phyloP scores from a whole-genome alignment of 768 basidiomycete species.

The Naganishia kalamii region DNA sequence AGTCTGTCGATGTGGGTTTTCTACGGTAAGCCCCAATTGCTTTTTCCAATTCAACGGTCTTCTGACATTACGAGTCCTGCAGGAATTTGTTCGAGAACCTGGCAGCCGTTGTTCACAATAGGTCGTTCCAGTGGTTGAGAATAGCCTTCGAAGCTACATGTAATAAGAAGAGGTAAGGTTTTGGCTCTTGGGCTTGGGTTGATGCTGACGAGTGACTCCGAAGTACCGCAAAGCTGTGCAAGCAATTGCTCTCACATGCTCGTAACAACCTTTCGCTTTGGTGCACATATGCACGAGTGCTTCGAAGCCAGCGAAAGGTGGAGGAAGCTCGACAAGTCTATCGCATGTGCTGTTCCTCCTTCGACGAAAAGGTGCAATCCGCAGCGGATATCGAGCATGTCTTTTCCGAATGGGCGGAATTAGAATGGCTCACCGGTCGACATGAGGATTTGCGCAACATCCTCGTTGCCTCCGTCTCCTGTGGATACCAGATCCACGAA shows the following conservation, averaged over 20 bases:
- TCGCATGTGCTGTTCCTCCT: conserved; percentile 34
- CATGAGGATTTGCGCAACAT: not conserved
- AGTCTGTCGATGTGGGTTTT: not conserved
- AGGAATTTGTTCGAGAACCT: conserved; percentile 31
- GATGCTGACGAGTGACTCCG: not conserved
- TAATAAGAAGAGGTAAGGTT: conserved; percentile 5
- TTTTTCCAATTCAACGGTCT: not conserved
- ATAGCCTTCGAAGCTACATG: conserved; percentile 5
- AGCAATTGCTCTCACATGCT: conserved; percentile 35
- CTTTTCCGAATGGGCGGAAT: conserved; percentile 47
- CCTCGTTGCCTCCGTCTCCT: conserved; percentile 1
- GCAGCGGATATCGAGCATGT: conserved; percentile 23
- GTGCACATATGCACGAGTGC: conserved; percentile 47
- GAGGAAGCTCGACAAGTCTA: conserved; percentile 48
- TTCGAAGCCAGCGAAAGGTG: conserved; percentile 43
- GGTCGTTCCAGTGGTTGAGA: conserved; percentile 3
- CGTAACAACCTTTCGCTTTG: conserved; percentile 47
- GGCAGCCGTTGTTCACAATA: not conserved
- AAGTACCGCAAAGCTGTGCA: conserved; percentile 48
- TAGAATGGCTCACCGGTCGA: conserved; percentile 40
- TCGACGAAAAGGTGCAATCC: not conserved
- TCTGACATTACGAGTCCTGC: not conserved
- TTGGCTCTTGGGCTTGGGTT: not conserved
- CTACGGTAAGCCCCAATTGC: not conserved
- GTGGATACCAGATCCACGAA: not conserved